These are phyloP conservation scores for Gaeumannomyces sp. DNA, from an alignment of 2,329 filamentous ascomycete species.

Conservation along the genomic window DNA sequence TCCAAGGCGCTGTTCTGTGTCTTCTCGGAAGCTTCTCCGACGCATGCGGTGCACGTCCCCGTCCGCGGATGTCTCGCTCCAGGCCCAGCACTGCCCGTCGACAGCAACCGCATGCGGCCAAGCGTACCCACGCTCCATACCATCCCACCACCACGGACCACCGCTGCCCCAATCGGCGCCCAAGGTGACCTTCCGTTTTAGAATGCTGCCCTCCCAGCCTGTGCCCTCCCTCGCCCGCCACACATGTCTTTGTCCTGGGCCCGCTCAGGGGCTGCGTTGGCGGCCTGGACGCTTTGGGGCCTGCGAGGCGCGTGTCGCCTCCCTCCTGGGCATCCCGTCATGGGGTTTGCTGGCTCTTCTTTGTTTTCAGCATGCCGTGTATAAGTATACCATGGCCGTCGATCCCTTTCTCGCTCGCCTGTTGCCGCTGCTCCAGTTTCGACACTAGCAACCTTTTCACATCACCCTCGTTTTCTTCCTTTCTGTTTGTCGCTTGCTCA, in stretches of 20 bases:
- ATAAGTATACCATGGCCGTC: not conserved
- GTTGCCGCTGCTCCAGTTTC: not conserved
- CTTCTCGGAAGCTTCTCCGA: not conserved
- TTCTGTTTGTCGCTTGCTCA: not conserved
- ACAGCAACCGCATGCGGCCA: not conserved
- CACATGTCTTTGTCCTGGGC: not conserved
- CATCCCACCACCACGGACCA: not conserved
- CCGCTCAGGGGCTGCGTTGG: not conserved
- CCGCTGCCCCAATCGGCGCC: not conserved
- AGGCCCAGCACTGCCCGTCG: not conserved
- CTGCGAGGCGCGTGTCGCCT: not conserved
- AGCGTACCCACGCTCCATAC: not conserved
- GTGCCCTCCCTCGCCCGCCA: not conserved
- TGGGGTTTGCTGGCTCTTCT: not conserved
- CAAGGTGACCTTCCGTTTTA: not conserved
- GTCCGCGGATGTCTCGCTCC: not conserved
- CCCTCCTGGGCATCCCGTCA: not conserved
- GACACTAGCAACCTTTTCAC: not conserved
- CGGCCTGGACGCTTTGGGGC: not conserved
- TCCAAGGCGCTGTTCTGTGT: not conserved
- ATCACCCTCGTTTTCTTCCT: not conserved
- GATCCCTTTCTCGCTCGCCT: not conserved
- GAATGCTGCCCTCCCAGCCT: not conserved
- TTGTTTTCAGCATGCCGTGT: not conserved
- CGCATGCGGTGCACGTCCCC: not conserved